Conservation (phyloP, 1,284 basidiomycete genomes). For the Naganishia liquefaciens region DNA sequence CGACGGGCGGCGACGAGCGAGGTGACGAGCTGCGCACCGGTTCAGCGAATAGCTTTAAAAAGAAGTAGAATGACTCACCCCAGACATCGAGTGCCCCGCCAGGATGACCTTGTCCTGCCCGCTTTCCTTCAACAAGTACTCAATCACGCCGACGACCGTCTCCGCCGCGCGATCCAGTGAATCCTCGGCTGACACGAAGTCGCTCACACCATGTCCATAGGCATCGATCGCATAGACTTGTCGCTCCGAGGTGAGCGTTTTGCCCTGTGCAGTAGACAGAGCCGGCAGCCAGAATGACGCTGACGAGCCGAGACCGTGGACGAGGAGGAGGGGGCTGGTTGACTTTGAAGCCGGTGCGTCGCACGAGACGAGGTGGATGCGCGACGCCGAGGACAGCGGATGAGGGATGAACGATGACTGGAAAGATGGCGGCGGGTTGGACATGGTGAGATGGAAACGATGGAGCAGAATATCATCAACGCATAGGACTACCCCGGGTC, state of each 20-base stretch:
- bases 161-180: slow-evolving; percentile 36
- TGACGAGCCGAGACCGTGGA: slow-evolving; percentile 39
- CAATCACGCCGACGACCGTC: slow-evolving; percentile 35
- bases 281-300: slow-evolving; percentile 52
- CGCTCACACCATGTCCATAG: slow-evolving; percentile 38
- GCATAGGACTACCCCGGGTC: too few relatives aligned
- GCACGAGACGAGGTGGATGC: slow-evolving; percentile 20
- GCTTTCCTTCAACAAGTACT: slow-evolving; percentile 35
- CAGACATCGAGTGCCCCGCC: slow-evolving; percentile 43
- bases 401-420: slow-evolving; percentile 24
- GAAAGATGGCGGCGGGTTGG: slow-evolving; percentile 17
- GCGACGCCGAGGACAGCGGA: not conserved
- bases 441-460: not conserved
- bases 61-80: slow-evolving; percentile 33
- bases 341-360: slow-evolving; percentile 58
- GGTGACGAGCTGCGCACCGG: slow-evolving; percentile 35
- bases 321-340: slow-evolving; percentile 52
- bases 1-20: slow-evolving; percentile 38
- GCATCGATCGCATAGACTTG: slow-evolving; percentile 39
- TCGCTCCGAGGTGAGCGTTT: slow-evolving; percentile 30
- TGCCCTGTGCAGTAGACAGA: slow-evolving; percentile 28
- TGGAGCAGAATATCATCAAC: too few relatives aligned
- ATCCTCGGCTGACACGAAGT: slow-evolving; percentile 15
- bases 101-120: slow-evolving; percentile 37
- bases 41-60: not conserved